Evolutionary conservation across 805 yeast species (phyloP).

Genomic region (Kazachstania bromeliacearum): DNA sequence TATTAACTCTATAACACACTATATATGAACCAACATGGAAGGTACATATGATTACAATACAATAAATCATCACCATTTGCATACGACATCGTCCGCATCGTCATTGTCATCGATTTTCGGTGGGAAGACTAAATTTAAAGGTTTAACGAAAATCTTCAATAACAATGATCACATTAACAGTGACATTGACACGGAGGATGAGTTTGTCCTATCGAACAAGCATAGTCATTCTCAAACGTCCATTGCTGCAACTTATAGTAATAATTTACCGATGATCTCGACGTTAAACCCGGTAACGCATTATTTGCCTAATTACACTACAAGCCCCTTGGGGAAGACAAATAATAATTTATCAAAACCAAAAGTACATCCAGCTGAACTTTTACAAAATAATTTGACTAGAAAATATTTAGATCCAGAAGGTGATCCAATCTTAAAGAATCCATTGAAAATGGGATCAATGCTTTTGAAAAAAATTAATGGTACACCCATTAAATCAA

Average conservation of each 20-base stretch:
- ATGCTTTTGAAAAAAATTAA: neutral
- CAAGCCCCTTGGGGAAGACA: too few species aligned
- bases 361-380: constrained; percentile 22
- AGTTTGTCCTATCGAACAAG: neutral
- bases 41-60: neutral
- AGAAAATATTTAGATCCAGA: constrained; percentile 22
- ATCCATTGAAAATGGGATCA: neutral
- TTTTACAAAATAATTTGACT: constrained; percentile 21
- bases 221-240: constrained; percentile 1
- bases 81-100: neutral
- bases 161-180: neutral
- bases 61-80: neutral
- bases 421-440: neutral
- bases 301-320: neutral
- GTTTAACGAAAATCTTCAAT: constrained; percentile 1
- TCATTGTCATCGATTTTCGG: constrained; percentile 8
- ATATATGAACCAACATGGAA: too few species aligned
- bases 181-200: constrained; percentile 1
- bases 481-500: neutral
- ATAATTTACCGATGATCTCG: neutral
- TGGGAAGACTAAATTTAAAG: constrained; percentile 5
- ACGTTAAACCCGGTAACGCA: neutral
- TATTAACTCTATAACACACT: too few species aligned
- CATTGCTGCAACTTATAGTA: neutral
- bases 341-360: neutral